phyloP scores from a whole-genome alignment of 192 early-diverging fungal genomes.

The Umbelopsis sp. region DNA sequence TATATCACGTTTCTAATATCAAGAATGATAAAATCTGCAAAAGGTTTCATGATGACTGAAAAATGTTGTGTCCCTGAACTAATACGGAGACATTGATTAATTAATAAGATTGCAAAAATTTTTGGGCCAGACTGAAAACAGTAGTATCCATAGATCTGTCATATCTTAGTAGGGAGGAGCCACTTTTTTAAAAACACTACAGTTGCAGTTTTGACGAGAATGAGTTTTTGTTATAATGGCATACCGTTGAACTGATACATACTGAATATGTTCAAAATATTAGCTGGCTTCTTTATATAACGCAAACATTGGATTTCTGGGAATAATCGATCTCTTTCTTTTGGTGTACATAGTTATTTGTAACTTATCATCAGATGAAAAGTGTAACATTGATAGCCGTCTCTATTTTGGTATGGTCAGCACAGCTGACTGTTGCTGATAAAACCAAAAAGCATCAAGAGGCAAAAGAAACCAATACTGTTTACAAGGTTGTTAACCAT shows the following conservation, averaged over 20 bases:
- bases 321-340: slow-evolving; percentile 2
- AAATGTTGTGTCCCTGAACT: slow-evolving; percentile 17
- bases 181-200: background rate
- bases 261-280: background rate
- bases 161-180: background rate
- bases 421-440: background rate
- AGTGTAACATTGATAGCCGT: background rate
- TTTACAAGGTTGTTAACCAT: background rate
- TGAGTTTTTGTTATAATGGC: background rate
- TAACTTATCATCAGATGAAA: background rate
- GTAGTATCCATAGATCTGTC: too few relatives aligned
- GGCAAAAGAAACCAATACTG: background rate
- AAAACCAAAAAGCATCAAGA: background rate
- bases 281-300: slow-evolving; percentile 1
- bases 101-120: background rate
- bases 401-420: slow-evolving; percentile 3
- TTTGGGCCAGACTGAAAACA: background rate
- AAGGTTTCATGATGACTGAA: slow-evolving; percentile 16
- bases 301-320: background rate
- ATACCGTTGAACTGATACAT: background rate
- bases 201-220: background rate
- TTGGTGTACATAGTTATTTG: background rate
- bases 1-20: slow-evolving; percentile 7
- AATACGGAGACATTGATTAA: slow-evolving; percentile 17
- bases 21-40: slow-evolving; percentile 18